Conservation (phyloP, 805 yeast species). For the Zygosaccharomyces bailii region DNA sequence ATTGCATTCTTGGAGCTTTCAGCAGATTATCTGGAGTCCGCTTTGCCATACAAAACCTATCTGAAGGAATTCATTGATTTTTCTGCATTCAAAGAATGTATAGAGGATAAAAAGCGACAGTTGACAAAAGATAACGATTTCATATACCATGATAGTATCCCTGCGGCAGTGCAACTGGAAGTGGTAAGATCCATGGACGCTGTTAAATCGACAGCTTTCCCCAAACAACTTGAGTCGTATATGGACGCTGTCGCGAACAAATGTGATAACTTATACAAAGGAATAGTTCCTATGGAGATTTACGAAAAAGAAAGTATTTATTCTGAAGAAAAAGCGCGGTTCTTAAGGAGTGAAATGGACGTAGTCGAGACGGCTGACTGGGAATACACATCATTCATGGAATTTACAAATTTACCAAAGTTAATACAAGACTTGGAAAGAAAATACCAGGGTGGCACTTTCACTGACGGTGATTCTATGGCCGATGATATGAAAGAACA, state of each 20-base stretch:
- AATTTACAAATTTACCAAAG: conserved; percentile 71
- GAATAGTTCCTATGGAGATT: conserved; percentile 79
- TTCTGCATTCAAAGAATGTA: conserved; percentile 31
- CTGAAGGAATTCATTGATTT: conserved; percentile 36
- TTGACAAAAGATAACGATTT: conserved; percentile 83
- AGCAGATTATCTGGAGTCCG: conserved; percentile 34
- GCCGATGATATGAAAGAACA: conserved; percentile 33
- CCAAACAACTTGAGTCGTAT: conserved; percentile 47
- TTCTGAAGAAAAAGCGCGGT: conserved; percentile 82
- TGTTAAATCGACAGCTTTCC: conserved; percentile 65
- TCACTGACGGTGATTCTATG: conserved; percentile 21
- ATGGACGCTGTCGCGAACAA: conserved; percentile 38
- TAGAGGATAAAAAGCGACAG: conserved; percentile 38
- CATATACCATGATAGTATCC: conserved; percentile 77
- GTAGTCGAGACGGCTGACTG: conserved; percentile 72
- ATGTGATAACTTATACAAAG: conserved; percentile 60
- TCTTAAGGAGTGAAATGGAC: conserved; percentile 71
- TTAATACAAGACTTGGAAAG: conserved; percentile 53
- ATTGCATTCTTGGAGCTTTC: conserved; percentile 62
- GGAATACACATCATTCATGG: conserved; percentile 74
- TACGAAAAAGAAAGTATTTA: conserved; percentile 85
- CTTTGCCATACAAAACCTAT: conserved; percentile 35
- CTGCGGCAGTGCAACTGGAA: conserved; percentile 43
- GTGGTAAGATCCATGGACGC: conserved; percentile 51
- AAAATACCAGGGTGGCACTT: conserved; percentile 31